Conservation (phyloP, 495 filamentous ascomycete genomes). For the Penicillium malachiteum region DNA sequence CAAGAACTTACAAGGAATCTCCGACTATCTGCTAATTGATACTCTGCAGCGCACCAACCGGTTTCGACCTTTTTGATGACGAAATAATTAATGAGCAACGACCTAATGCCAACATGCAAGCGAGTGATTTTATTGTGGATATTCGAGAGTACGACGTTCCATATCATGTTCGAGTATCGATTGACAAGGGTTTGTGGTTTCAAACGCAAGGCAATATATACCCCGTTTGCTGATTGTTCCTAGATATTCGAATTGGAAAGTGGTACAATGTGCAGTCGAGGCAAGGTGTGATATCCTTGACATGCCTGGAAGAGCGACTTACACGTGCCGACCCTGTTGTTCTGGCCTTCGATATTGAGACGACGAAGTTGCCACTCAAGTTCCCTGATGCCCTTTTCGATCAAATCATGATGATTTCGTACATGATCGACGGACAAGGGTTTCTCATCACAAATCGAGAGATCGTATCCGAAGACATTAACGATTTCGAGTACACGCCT, state of each 20-base stretch:
- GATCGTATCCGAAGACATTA: constrained; percentile 96
- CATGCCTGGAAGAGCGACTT: constrained; percentile 83
- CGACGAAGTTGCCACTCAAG: constrained; percentile 92
- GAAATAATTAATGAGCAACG: constrained; percentile 81
- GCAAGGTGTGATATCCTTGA: constrained; percentile 79
- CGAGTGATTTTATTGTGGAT: constrained; percentile 97
- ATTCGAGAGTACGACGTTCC: constrained; percentile 99
- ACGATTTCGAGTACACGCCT: constrained; percentile 97
- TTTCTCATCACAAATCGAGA: constrained; percentile 98
- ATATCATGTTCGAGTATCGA: constrained; percentile 97
- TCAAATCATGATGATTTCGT: constrained; percentile 99
- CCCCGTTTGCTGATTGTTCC: constrained; percentile 12
- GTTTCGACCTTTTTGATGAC: constrained; percentile 96
- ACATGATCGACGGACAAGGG: constrained; percentile 99
- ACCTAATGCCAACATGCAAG: constrained; percentile 78
- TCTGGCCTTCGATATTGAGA: constrained; percentile 98
- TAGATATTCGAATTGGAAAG: constrained; percentile 92
- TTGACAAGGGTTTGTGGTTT: constrained; percentile 73
- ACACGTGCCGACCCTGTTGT: constrained; percentile 91
- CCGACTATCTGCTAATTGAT: constrained; percentile 5
- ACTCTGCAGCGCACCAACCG: constrained; percentile 66
- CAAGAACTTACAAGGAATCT: not conserved
- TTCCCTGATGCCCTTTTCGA: constrained; percentile 96
- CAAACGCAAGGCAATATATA: not conserved
- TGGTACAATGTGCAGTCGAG: constrained; percentile 97